Percentiles rank a stretch among this genome's conserved stretches.
phyloP scores from a whole-genome alignment of 1,284 basidiomycete genomes.

The Fomitopsis betulina region DNA sequence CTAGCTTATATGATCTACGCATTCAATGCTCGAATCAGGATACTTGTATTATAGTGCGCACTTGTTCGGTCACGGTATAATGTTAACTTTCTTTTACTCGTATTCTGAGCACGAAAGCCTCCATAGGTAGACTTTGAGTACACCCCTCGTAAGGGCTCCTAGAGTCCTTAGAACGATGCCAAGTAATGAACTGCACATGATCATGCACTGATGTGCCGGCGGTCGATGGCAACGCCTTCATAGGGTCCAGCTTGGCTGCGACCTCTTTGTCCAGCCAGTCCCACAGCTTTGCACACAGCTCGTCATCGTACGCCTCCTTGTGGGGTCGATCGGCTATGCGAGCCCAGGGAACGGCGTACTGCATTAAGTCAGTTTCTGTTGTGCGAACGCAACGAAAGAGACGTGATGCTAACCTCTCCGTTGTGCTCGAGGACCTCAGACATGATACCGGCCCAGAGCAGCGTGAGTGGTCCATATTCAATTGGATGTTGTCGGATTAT shows the following conservation, averaged over 20 bases:
- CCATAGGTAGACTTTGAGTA: too few relatives aligned
- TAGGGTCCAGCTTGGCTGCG: background rate
- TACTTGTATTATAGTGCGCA: background rate
- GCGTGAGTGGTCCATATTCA: constrained; percentile 18
- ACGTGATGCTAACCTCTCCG: constrained; percentile 11
- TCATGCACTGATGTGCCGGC: too few relatives aligned
- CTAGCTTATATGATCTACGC: background rate
- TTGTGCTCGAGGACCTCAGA: constrained; percentile 18
- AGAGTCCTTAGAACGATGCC: too few relatives aligned
- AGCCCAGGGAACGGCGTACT: constrained; percentile 33
- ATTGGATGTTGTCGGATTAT: constrained; percentile 10
- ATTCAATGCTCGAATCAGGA: background rate
- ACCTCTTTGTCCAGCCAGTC: constrained; percentile 35
- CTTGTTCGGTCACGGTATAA: background rate
- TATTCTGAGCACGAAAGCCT: too few relatives aligned
- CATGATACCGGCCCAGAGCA: constrained; percentile 23
- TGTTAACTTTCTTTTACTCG: too few relatives aligned
- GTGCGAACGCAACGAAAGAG: background rate
- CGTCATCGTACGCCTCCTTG: constrained; percentile 24
- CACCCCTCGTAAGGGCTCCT: too few relatives aligned
- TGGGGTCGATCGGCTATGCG: constrained; percentile 21
- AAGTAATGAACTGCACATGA: too few relatives aligned
- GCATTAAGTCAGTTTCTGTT: background rate
- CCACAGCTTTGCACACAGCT: constrained; percentile 32
- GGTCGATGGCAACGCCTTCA: too few relatives aligned